These are phyloP conservation scores for Kluyveromyces nonfermentans DNA, from an alignment of 805 yeast genomes.

Conservation along the genomic window DNA sequence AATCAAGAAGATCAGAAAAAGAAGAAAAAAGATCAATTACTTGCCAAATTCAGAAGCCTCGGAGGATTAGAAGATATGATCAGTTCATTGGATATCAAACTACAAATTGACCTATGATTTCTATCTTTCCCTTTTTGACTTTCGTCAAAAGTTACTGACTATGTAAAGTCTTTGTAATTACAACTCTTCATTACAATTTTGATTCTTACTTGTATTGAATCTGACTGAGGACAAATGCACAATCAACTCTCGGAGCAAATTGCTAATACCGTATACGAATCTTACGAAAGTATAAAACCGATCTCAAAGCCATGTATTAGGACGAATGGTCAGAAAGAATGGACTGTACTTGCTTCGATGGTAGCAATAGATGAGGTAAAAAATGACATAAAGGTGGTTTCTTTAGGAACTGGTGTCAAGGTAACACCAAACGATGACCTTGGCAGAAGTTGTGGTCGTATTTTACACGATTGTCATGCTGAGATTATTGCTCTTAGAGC, in stretches of 20 bases:
- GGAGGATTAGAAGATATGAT: constrained; percentile 50
- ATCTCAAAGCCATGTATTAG: constrained; percentile 51
- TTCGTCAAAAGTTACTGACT: background rate
- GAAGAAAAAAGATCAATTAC: constrained; percentile 37
- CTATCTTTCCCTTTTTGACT: background rate
- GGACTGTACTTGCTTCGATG: constrained; percentile 77
- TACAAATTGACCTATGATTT: constrained; percentile 29
- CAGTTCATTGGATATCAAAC: constrained; percentile 32
- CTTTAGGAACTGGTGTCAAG: constrained; percentile 77
- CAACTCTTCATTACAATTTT: background rate
- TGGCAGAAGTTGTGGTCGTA: constrained; percentile 38
- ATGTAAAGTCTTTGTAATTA: background rate
- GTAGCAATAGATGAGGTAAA: constrained; percentile 34
- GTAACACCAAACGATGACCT: constrained; percentile 49
- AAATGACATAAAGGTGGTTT: constrained; percentile 30
- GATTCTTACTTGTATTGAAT: too few species aligned
- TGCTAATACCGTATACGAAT: constrained; percentile 9
- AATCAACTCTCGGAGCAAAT: constrained; percentile 17
- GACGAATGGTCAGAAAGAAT: constrained; percentile 61
- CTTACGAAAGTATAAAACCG: constrained; percentile 27
- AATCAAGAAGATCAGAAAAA: constrained; percentile 35
- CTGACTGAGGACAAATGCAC: too few species aligned
- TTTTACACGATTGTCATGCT: constrained; percentile 87
- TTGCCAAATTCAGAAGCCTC: constrained; percentile 46
- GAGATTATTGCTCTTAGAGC: constrained; percentile 68